Base-by-base conservation (phyloP, 441 rosid species). In the Mallotus japonicus region DNA sequence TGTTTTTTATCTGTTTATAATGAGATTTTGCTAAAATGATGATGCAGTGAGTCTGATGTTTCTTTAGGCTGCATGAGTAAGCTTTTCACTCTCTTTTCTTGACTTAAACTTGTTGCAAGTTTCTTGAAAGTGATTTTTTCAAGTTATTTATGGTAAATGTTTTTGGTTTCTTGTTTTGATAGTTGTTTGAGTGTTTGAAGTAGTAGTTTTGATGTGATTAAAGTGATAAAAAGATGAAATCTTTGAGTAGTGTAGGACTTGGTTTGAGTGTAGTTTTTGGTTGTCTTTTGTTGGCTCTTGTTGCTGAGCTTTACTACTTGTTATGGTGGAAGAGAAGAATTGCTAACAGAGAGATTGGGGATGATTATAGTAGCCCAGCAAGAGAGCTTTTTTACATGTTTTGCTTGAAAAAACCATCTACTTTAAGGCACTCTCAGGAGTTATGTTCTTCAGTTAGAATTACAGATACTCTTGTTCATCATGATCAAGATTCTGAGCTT, bases 231-330 rank as follows among this genome's bases (percentile, higher is more conserved):
- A 81, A 80, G 76, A 95, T 95, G 99, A 91, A 83, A 80, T 91
- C 97, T 80, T 78, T 95, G 80, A 95, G 97, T 62, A 83, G 90
- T 79, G 88, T 92, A 58, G 99, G 97, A 7, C 92, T 95, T 83
- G 96, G 95, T 46, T 80, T 92, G 78, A 91, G 95, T 78, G 85
- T 90, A 76, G 89, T 95, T 71, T 95, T 95, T 80, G 98, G 92
- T 34, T 89, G 89, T 71, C 85, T 92, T 15, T 72, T 95, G 20
- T 13, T 95, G 58, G 99, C 96, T 83, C 90, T 92, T 24, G 73
- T 88, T 14, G 93, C 84, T 55, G 98, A 92, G 83, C 87, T 91
- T 20, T 95, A 90, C 80, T 95, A 92, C 83, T 80, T 92, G 86
- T 73, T 95, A 56, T 95, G 98, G 91, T 88, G 96, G 87, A 95